phyloP scores from a whole-genome alignment of 768 basidiomycete genomes.

The Hydnum rufescens region DNA sequence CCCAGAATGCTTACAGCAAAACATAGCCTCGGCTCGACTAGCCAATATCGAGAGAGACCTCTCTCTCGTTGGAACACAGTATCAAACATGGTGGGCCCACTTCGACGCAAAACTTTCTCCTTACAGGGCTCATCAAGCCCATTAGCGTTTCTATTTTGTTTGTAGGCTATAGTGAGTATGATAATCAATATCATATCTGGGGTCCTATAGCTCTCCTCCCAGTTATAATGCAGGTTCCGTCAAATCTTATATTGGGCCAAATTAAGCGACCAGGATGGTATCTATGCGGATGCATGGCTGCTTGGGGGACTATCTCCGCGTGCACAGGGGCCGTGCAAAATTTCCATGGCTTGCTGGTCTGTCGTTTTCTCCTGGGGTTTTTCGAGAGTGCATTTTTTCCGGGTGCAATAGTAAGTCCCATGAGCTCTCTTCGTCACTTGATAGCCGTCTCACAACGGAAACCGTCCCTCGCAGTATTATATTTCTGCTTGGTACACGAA shows the following conservation, averaged over 20 bases:
- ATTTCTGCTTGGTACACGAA: constrained; percentile 29
- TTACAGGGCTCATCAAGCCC: not conserved
- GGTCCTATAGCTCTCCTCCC: not conserved
- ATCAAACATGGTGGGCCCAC: not conserved
- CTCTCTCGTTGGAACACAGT: not conserved
- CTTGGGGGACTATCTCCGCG: not conserved
- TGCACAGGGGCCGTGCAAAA: constrained; percentile 13
- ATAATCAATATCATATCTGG: not conserved
- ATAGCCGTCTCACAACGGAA: not conserved
- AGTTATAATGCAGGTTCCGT: not conserved
- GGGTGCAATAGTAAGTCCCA: constrained; percentile 26
- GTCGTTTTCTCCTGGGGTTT: constrained; percentile 61
- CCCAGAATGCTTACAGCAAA: not conserved
- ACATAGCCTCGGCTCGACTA: not conserved
- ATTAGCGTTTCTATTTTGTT: not conserved
- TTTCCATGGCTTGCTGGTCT: constrained; percentile 43
- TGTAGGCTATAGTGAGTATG: not conserved
- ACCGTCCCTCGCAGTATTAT: constrained; percentile 13
- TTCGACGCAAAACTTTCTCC: not conserved
- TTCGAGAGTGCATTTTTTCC: constrained; percentile 22
- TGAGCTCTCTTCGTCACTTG: not conserved
- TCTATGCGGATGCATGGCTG: not conserved
- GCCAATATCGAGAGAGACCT: not conserved
- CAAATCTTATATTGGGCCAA: not conserved
- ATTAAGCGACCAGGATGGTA: not conserved